phyloP scores from a whole-genome alignment of 2,329 filamentous ascomycete species.

The Ilyonectria sp. region DNA sequence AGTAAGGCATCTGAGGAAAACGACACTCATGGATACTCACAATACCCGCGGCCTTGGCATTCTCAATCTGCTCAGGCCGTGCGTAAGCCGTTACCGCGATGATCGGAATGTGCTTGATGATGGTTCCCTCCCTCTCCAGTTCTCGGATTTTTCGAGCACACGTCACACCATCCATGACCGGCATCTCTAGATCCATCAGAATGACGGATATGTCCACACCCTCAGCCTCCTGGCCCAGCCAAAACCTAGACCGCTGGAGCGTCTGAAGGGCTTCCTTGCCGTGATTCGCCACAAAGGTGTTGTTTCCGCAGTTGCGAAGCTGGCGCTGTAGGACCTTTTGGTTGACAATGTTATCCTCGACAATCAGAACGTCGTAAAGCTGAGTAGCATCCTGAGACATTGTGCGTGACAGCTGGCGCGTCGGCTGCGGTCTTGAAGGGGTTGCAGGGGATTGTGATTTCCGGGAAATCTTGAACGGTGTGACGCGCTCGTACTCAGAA shows the following conservation, averaged over 20 bases:
- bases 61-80: slow-evolving; percentile 80
- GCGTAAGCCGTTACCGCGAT: slow-evolving; percentile 90
- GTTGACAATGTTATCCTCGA: slow-evolving; percentile 79
- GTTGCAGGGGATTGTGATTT: slow-evolving; percentile 45
- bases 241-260: slow-evolving; percentile 69
- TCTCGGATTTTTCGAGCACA: slow-evolving; percentile 79
- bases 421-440: slow-evolving; percentile 36
- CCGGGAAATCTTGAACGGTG: slow-evolving; percentile 54
- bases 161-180: slow-evolving; percentile 85
- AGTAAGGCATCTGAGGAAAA: slow-evolving; percentile 5
- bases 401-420: slow-evolving; percentile 34
- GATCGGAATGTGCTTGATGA: slow-evolving; percentile 79
- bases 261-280: slow-evolving; percentile 74
- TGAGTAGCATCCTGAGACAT: slow-evolving; percentile 44
- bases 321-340: slow-evolving; percentile 75
- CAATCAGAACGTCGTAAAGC: slow-evolving; percentile 72
- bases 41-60: slow-evolving; percentile 81
- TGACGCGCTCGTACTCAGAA: slow-evolving; percentile 55
- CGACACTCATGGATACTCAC: slow-evolving; percentile 60
- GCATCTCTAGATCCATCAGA: slow-evolving; percentile 88
- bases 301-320: slow-evolving; percentile 72
- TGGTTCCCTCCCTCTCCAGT: slow-evolving; percentile 73
- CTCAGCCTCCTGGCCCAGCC: slow-evolving; percentile 63
- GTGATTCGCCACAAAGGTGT: slow-evolving; percentile 75
- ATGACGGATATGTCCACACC: slow-evolving; percentile 75